These are phyloP conservation scores for Puya raimondii DNA, from an alignment of 176 grass and related monocot genomes.

Conservation along the genomic window DNA sequence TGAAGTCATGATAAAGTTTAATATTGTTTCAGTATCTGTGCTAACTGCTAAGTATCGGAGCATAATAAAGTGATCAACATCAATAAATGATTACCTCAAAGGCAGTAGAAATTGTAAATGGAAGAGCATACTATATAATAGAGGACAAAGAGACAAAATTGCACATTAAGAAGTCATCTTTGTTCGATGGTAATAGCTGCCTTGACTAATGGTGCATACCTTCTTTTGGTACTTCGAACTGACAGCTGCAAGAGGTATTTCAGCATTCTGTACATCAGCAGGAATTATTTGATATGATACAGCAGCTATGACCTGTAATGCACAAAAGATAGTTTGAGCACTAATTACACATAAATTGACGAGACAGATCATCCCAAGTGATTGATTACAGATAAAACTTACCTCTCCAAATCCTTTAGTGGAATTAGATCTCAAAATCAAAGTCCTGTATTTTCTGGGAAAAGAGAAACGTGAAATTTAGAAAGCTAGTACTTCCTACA, in stretches of 20 bases:
- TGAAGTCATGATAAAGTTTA: neutral
- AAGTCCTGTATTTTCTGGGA: conserved; percentile 66
- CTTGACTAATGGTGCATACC: conserved; percentile 26
- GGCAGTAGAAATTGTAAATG: neutral
- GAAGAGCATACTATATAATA: neutral
- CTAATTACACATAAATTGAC: neutral
- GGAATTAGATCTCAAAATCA: conserved; percentile 42
- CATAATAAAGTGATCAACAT: neutral
- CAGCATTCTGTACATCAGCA: conserved; percentile 70
- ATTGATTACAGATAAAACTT: conserved; percentile 19
- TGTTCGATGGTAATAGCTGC: neutral
- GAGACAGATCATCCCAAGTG: neutral
- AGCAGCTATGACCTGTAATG: conserved; percentile 59
- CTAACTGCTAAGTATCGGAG: neutral
- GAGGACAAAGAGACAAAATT: neutral
- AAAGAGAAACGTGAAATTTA: conserved; percentile 15
- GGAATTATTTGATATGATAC: conserved; percentile 80
- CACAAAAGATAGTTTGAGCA: conserved; percentile 16
- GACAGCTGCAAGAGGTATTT: conserved; percentile 83
- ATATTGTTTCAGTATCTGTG: neutral
- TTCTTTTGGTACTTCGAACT: conserved; percentile 39
- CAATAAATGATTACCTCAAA: neutral
- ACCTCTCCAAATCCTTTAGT: conserved; percentile 31
- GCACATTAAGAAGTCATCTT: neutral
- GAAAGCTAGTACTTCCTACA: neutral